These are phyloP conservation scores for Ceratocystiopsis minuta DNA, from an alignment of 2,329 filamentous ascomycete genomes.

Conservation along the genomic window DNA sequence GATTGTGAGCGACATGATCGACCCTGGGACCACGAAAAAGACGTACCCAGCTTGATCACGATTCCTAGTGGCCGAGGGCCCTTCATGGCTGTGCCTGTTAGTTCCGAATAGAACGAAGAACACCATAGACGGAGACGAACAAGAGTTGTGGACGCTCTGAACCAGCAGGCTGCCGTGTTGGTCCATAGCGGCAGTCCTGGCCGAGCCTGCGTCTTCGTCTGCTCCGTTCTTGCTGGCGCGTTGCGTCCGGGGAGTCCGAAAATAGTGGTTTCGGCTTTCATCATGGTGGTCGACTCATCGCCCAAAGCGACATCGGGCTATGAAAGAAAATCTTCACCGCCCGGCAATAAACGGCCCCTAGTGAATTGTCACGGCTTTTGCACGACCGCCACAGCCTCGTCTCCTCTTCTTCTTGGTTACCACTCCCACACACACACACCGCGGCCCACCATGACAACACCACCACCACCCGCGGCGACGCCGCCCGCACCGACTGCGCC, in stretches of 20 bases:
- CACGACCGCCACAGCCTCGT: no score
- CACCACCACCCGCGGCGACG: slow-evolving; percentile 1
- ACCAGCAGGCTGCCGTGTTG: slow-evolving; percentile 4
- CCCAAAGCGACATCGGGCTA: no score
- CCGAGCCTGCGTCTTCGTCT: background rate
- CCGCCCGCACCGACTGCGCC: background rate
- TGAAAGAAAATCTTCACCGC: no score
- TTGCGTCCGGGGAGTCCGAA: no score
- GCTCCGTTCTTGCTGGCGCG: no score
- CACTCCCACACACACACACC: background rate
- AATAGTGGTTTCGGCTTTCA: no score
- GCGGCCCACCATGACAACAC: background rate
- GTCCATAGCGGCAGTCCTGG: slow-evolving; percentile 2
- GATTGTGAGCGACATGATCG: background rate
- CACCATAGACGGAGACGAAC: background rate
- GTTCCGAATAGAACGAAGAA: background rate
- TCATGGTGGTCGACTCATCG: no score
- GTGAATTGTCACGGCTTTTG: no score
- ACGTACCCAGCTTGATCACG: slow-evolving; percentile 73
- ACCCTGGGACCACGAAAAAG: background rate
- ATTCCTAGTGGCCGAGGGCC: slow-evolving; percentile 48
- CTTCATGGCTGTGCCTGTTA: slow-evolving; percentile 43
- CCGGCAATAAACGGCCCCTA: no score
- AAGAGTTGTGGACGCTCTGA: slow-evolving; percentile 4
- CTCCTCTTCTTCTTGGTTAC: no score